phyloP scores from a whole-genome alignment of 306 rosid genomes.

The Vigna hirtella region DNA sequence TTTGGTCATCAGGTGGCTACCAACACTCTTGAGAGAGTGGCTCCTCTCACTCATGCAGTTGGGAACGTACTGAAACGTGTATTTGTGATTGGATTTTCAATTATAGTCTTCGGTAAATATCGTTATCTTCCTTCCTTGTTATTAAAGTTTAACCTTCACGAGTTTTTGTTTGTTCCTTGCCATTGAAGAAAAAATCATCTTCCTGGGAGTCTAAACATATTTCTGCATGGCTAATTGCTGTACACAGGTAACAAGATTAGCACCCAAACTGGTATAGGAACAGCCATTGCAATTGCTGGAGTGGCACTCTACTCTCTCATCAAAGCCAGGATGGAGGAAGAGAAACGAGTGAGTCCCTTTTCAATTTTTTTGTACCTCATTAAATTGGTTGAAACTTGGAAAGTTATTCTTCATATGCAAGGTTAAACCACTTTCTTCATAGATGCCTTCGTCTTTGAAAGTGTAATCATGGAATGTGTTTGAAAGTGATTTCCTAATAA shows the following conservation, averaged over 20 bases:
- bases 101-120: conserved; percentile 72
- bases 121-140: conserved; percentile 21
- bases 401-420: neutral
- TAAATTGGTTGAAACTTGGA: conserved; percentile 5
- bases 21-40: conserved; percentile 96
- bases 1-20: conserved; percentile 73
- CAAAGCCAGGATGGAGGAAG: conserved; percentile 93
- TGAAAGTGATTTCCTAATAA: neutral
- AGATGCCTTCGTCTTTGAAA: neutral
- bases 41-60: conserved; percentile 98
- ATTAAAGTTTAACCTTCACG: neutral
- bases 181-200: neutral
- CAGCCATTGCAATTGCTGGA: conserved; percentile 90
- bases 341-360: conserved; percentile 81
- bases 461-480: too few relatives aligned
- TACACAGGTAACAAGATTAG: conserved; percentile 87
- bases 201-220: conserved; percentile 17
- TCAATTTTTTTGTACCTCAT: conserved; percentile 1
- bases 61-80: conserved; percentile 97
- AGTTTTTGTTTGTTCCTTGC: neutral
- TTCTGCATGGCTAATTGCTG: conserved; percentile 34
- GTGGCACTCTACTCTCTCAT: conserved; percentile 83
- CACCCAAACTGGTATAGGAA: conserved; percentile 95
- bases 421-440: neutral
- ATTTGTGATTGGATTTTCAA: conserved; percentile 94